phyloP scores from a whole-genome alignment of 73 alveolate species.

The Tetrahymena malaccensis region DNA sequence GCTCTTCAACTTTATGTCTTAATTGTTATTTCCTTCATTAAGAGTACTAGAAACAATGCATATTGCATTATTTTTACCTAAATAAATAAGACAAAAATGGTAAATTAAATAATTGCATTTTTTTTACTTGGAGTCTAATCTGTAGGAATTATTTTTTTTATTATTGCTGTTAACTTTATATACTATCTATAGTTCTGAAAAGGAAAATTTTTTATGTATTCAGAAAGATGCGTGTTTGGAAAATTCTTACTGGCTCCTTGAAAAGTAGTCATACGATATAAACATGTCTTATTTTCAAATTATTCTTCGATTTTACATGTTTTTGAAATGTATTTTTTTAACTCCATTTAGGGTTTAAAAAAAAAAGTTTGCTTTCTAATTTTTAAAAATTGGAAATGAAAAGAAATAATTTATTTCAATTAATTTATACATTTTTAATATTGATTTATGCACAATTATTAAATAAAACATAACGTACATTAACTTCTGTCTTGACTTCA shows the following conservation, averaged over 20 bases:
- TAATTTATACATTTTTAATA: too few relatives aligned
- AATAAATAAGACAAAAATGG: background rate
- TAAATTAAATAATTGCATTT: too few relatives aligned
- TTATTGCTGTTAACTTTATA: background rate
- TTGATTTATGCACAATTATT: too few relatives aligned
- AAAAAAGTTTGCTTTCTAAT: too few relatives aligned
- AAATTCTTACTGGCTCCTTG: too few relatives aligned
- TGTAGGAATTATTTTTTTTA: background rate
- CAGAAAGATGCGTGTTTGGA: background rate
- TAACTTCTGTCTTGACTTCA: too few relatives aligned
- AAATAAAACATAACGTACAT: too few relatives aligned
- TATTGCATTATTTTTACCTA: background rate
- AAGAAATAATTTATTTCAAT: too few relatives aligned
- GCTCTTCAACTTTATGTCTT: background rate
- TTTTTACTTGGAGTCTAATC: background rate
- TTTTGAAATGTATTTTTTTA: too few relatives aligned
- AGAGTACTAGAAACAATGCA: background rate
- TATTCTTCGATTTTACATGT: too few relatives aligned
- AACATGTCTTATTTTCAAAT: background rate
- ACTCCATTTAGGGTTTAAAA: too few relatives aligned
- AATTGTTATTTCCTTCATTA: background rate
- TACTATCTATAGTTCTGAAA: background rate
- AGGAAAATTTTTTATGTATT: background rate
- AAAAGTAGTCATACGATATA: background rate
- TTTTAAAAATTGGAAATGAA: too few relatives aligned